Evolutionary conservation across 2,329 filamentous ascomycete species (phyloP).

Genomic region (Pseudogymnoascus sp.): DNA sequence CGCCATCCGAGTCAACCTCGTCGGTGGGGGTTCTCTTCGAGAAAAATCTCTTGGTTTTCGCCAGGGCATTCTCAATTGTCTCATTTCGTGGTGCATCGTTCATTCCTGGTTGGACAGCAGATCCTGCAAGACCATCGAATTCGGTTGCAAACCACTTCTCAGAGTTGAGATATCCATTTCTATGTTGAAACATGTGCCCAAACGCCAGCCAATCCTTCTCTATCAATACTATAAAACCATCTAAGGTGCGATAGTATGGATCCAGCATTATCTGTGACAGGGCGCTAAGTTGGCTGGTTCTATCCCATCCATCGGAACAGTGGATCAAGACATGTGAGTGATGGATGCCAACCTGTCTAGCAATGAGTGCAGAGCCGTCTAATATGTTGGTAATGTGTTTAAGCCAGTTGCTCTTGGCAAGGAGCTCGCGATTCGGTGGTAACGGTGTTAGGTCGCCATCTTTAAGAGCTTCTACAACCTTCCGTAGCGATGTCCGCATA

Average conservation of each 20-base stretch:
- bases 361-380: conserved; percentile 76
- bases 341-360: conserved; percentile 78
- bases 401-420: conserved; percentile 82
- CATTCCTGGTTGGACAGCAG: conserved; percentile 54
- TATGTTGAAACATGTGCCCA: conserved; percentile 92
- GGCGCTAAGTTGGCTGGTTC: conserved; percentile 88
- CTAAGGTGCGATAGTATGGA: conserved; percentile 87
- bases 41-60: conserved; percentile 84
- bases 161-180: conserved; percentile 78
- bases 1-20: conserved; percentile 50
- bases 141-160: conserved; percentile 93
- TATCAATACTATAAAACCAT: conserved; percentile 87
- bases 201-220: conserved; percentile 99
- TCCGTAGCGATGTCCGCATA: conserved; percentile 85
- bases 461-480: conserved; percentile 82
- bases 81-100: conserved; percentile 51
- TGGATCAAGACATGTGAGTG: conserved; percentile 95
- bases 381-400: conserved; percentile 80
- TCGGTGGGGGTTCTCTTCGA: conserved; percentile 67
- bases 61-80: conserved; percentile 75
- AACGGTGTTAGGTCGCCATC: conserved; percentile 83
- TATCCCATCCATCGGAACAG: conserved; percentile 97
- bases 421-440: conserved; percentile 70
- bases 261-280: conserved; percentile 89
- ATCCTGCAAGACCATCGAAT: conserved; percentile 66